Percentiles rank a stretch among this genome's conserved stretches.
phyloP scores from a whole-genome alignment of 2,329 filamentous ascomycete genomes.

The Trichoderma oligosporum region DNA sequence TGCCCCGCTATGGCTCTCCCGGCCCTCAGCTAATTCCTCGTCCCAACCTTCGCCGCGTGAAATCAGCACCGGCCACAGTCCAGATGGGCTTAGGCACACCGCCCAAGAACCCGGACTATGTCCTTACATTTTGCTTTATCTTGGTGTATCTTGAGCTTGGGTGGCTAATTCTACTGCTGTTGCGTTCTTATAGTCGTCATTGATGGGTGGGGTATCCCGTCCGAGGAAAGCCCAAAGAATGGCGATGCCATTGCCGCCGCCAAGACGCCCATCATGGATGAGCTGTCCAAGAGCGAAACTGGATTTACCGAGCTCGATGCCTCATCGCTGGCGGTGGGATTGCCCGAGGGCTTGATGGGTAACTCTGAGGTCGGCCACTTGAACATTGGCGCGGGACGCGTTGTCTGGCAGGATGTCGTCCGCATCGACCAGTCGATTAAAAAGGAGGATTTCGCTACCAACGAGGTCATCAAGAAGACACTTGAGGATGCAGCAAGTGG shows the following conservation, averaged over 20 bases:
- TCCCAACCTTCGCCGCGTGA: slow-evolving; percentile 24
- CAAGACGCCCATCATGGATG: slow-evolving; percentile 92
- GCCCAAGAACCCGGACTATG: slow-evolving; percentile 31
- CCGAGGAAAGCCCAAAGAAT: slow-evolving; percentile 73
- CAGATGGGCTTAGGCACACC: slow-evolving; percentile 15
- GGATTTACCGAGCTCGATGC: slow-evolving; percentile 93
- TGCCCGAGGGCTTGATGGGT: slow-evolving; percentile 96
- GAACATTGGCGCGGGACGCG: slow-evolving; percentile 95
- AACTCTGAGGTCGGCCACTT: slow-evolving; percentile 98
- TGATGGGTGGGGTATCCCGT: slow-evolving; percentile 94
- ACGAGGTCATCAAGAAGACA: slow-evolving; percentile 70
- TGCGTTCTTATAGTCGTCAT: slow-evolving; percentile 75
- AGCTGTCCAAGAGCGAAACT: slow-evolving; percentile 74
- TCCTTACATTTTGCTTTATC: slow-evolving; percentile 49
- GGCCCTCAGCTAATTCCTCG: slow-evolving; percentile 13
- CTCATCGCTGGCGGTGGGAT: slow-evolving; percentile 89
- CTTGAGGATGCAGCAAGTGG: slow-evolving; percentile 78
- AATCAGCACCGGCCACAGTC: slow-evolving; percentile 23
- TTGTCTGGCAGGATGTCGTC: slow-evolving; percentile 98
- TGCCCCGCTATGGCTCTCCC: slow-evolving; percentile 23
- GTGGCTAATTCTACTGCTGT: slow-evolving; percentile 57
- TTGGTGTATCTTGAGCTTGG: slow-evolving; percentile 55
- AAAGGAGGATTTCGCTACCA: slow-evolving; percentile 72
- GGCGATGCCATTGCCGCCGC: slow-evolving; percentile 95
- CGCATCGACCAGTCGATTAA: slow-evolving; percentile 93